Percentiles rank a stretch among this genome's conserved stretches.
Conservation (phyloP, 2,329 filamentous ascomycete genomes). For the Paraphoma sp. region DNA sequence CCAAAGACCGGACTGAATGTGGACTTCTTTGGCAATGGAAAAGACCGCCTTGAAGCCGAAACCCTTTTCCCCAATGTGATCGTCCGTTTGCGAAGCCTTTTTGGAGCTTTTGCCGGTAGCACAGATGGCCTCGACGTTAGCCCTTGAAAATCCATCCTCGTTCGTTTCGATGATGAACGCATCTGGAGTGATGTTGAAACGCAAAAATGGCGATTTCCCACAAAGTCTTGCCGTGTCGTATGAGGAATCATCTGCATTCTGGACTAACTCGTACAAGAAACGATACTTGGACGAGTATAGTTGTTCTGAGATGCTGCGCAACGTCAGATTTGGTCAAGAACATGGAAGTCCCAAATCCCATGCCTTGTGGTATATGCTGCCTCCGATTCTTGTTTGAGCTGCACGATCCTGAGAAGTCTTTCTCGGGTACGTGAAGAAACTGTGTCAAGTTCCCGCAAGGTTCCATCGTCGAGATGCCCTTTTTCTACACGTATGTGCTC, state of each 20-base stretch:
- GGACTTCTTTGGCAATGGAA: slow-evolving; percentile 41
- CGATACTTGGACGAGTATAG: slow-evolving; percentile 33
- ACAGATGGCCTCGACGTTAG: slow-evolving; percentile 50
- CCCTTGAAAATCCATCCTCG: slow-evolving; percentile 50
- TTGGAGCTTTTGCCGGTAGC: slow-evolving; percentile 47
- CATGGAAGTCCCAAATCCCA: background rate
- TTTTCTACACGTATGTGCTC: slow-evolving; percentile 20
- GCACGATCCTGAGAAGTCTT: slow-evolving; percentile 8
- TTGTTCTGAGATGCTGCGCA: slow-evolving; percentile 22
- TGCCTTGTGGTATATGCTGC: slow-evolving; percentile 24
- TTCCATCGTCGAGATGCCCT: slow-evolving; percentile 21
- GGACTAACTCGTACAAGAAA: slow-evolving; percentile 43
- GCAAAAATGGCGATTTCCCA: slow-evolving; percentile 19
- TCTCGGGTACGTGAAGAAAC: slow-evolving; percentile 7
- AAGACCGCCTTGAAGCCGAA: slow-evolving; percentile 49
- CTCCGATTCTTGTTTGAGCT: slow-evolving; percentile 15
- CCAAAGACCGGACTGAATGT: slow-evolving; percentile 50
- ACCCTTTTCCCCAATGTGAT: slow-evolving; percentile 47
- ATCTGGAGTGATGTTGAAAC: slow-evolving; percentile 24
- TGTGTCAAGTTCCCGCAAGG: slow-evolving; percentile 9
- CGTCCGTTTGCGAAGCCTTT: slow-evolving; percentile 13
- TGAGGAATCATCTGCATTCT: slow-evolving; percentile 53
- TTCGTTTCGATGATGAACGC: slow-evolving; percentile 54
- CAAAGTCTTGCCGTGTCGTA: slow-evolving; percentile 10
- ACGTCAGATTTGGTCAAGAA: background rate